Evolutionary conservation across 441 rosid genomes (phyloP), one percentile per base, ranked within the genome.

Genomic region (Populus hybrid): DNA sequence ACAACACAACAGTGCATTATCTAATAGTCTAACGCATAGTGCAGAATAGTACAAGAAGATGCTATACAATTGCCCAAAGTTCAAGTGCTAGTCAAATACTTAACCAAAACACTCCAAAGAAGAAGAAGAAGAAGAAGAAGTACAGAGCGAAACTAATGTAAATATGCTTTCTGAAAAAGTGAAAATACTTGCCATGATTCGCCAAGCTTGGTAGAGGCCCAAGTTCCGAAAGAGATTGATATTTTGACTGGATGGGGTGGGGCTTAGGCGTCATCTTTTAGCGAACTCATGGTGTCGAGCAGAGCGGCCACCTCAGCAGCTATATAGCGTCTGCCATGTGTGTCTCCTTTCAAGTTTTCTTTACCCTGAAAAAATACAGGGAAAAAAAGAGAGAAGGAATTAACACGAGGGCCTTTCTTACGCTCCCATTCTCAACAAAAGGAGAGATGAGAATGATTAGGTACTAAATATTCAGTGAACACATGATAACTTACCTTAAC

Each of bases 201-300:
- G 72, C 77, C 81, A 86, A 72, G 75, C 72, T 71, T 79, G 82
- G 50, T 80, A 80, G 87, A 88, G 96, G 94, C 91, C 97, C 97
- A 92, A 90, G 88, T 94, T 90, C 98, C 98, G 79, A 94, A 83
- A 87, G 94, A 87, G 92, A 90, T 91, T 81, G 92, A 85, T 82
- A 69, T 71, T 32, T 83, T 83, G 83, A 84, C 84, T 88, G 65
- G 88, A 78, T 75, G 84, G 77, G 63, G 86, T 75, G 89, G 88
- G 86, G 82, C 67, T 84, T 70, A 59, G 77, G 81, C 80, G 78
- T 76, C 81, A 78, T 81, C 88, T 87, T 83, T 87, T 78, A 66
- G 84, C 83, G 77, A 79, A 79, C 75, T 85, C 89, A 87, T 89
- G 78, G 86, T 89, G 10, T 68, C 82, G 67, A 85, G 81, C 71